Conservation (phyloP, 768 basidiomycete species). For the Suillus tomentosus region DNA sequence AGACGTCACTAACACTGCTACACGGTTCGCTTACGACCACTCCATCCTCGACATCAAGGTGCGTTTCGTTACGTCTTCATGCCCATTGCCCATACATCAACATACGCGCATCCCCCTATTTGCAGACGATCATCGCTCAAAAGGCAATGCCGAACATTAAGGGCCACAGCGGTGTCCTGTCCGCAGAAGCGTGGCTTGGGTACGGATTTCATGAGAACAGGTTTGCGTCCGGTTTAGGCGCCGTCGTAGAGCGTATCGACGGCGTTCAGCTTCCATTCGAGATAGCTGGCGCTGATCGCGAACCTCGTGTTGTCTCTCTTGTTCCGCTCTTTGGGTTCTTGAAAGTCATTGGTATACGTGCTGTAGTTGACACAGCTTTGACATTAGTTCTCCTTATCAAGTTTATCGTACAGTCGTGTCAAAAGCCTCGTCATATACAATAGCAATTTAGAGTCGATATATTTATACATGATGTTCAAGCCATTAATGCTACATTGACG, state of each 20-base stretch:
- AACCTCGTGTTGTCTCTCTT: slow-evolving; percentile 22
- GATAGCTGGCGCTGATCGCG: slow-evolving; percentile 41
- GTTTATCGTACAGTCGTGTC: neutral
- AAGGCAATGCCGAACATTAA: slow-evolving; percentile 57
- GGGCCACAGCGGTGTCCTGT: slow-evolving; percentile 57
- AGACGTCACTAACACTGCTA: slow-evolving; percentile 43
- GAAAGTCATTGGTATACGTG: slow-evolving; percentile 38
- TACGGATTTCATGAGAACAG: slow-evolving; percentile 88
- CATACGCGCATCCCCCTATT: neutral
- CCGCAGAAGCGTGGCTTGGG: slow-evolving; percentile 65
- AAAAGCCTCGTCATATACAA: slow-evolving; percentile 3
- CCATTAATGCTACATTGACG: slow-evolving; percentile 9
- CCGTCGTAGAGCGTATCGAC: slow-evolving; percentile 29
- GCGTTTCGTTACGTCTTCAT: slow-evolving; percentile 14
- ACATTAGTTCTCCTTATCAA: slow-evolving; percentile 11
- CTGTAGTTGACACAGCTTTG: slow-evolving; percentile 32
- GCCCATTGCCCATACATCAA: slow-evolving; percentile 2
- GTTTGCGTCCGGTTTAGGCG: slow-evolving; percentile 50
- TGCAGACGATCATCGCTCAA: slow-evolving; percentile 57
- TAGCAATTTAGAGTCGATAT: neutral
- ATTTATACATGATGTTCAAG: slow-evolving; percentile 5
- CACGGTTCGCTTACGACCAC: slow-evolving; percentile 65
- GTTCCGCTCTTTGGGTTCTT: slow-evolving; percentile 42
- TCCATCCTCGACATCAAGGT: slow-evolving; percentile 62
- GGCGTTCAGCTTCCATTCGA: slow-evolving; percentile 44